These are phyloP conservation scores for Phaeophleospora eucalypticola DNA, from an alignment of 2,329 filamentous ascomycete genomes.

Conservation along the genomic window DNA sequence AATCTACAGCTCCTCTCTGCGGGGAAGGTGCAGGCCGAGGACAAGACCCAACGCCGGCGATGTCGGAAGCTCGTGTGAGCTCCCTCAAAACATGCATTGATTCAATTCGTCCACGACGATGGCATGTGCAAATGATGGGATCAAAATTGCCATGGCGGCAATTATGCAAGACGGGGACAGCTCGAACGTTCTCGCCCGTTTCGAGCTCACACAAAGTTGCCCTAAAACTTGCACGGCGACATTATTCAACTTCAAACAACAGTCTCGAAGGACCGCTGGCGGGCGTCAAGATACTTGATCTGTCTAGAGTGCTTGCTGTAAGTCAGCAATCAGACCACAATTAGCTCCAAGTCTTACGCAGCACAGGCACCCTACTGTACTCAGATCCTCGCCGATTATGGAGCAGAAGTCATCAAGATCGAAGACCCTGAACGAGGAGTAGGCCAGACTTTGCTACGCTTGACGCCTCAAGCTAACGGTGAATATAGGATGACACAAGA, in stretches of 20 bases:
- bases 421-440: slow-evolving; percentile 25
- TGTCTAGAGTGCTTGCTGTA: slow-evolving; percentile 19
- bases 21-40: too few species aligned
- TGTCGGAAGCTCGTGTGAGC: too few species aligned
- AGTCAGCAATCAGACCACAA: slow-evolving; percentile 1
- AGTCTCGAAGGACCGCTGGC: slow-evolving; percentile 11
- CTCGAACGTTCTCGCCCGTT: too few species aligned
- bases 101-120: too few species aligned
- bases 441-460: not conserved
- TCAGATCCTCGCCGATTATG: slow-evolving; percentile 32
- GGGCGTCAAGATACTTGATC: slow-evolving; percentile 19
- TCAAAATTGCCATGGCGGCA: too few species aligned
- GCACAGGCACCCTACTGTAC: slow-evolving; percentile 26
- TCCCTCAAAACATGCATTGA: too few species aligned
- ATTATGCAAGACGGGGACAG: too few species aligned
- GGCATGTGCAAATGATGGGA: too few species aligned
- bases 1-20: too few species aligned
- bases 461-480: not conserved
- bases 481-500: slow-evolving; percentile 24
- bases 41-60: too few species aligned
- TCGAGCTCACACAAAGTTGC: too few species aligned
- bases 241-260: slow-evolving; percentile 8
- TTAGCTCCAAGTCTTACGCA: slow-evolving; percentile 1
- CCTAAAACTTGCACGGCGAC: not conserved
- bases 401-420: slow-evolving; percentile 31